Evolutionary conservation across 768 basidiomycete genomes (phyloP), one percentile per base, ranked within the genome.

Genomic region (Scleroderma bovista): DNA sequence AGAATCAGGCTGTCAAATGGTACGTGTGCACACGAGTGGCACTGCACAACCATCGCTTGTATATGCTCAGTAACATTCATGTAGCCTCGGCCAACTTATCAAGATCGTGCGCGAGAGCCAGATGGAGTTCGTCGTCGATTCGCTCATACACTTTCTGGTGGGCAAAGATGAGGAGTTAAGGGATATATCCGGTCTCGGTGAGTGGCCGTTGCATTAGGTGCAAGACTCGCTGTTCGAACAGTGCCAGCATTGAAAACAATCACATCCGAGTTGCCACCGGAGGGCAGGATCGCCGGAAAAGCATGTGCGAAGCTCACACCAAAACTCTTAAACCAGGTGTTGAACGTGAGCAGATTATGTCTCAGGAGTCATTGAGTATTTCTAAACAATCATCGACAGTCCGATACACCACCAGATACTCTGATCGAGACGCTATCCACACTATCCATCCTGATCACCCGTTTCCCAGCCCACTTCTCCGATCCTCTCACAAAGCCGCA

Each of bases 1-100:
- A 98, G 75, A 96, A 96, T 62, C 87, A 91, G 66, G 92, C 93
- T 2, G 95, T 96, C 11, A 93, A 94, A 73, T 94, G 93, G 95
- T 89, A 58, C 47, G 78, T 64, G 9, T 29, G 26, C 26, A 29
- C 26, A 29, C 26, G 26, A 29, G 26, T 29, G 26, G 26, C 26
- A 29, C 26, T 29, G 9, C 9, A 31, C 11, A 47, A 29, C 19
- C 31, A 16, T 19, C 22, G 1, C 19, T 43, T 13, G 26, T 29
- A 29, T 29, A 9, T 29, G n/a, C 39, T 11, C 39, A n/a, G 17
- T 10, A 11, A 19, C 13, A 9, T 23, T 7, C 20, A 22, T 3
- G 8, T 13, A 97, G 94, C 61, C 72, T 98, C 34, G 93, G 92
- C 12, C 85, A 89, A 61, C 72, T 98, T 62, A 89, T 93, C 76